Evolutionary conservation across 2,329 filamentous ascomycete genomes (phyloP), one percentile per base, ranked within the genome.

Genomic region (Beauveria medogensis): DNA sequence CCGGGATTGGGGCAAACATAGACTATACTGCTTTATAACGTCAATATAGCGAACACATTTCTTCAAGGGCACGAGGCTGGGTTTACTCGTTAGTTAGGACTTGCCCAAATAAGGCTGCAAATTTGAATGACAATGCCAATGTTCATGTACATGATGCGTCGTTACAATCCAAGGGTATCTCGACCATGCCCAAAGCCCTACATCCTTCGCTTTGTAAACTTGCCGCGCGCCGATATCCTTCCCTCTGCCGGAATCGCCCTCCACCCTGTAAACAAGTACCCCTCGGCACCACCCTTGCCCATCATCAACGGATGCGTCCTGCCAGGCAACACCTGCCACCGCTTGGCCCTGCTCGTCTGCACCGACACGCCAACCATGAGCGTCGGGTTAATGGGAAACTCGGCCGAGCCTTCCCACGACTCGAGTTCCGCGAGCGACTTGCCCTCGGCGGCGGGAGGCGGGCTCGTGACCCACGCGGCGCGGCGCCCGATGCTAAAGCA

Each of bases 221-320:
- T 89, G 0, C 94, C 94, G 63, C 91, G 85, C 2, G 93, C 93
- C 69, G 91, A 88, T 5, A 97, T 88, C 67, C 82, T 86, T 2
- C 90, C 91, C 68, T 90, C 84, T 0, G 89, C 85, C 0, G 94
- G 94, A 51, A 93, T 77, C 1, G 94, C 91, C 66, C 87, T 84
- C 71, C 89, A 90, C 0, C 83, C 93, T 30, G 91, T 93, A 66
- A 97, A 92, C 3, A 99, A 72, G 72, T 91, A 99, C 0, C 94
- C 94, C 70, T 97, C 93, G 0, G 91, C 86, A 0, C 93, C 93
- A 22, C 94, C 94, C 46, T 84, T 82, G 43, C 86, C 86, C 63
- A 90, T 96, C 94, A 99, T 99, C 60, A 95, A 74, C 7, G 94
- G 94, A 76, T 99, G 94, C 57, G 94, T 97, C 59, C 94, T 80